Conservation (phyloP, 805 yeast genomes). For the Saccharomyces eubayanus region DNA sequence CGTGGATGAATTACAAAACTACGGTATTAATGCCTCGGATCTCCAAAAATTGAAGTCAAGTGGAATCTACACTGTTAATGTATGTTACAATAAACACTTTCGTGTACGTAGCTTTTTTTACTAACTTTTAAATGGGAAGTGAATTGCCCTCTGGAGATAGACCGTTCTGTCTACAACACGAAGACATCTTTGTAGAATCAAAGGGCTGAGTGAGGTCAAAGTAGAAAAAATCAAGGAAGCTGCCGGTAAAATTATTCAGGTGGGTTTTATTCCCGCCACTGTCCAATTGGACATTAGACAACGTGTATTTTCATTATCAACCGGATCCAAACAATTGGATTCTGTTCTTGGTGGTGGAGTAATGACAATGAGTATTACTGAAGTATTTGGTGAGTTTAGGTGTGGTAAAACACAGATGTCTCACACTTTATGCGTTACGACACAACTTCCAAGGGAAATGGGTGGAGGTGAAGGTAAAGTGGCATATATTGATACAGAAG, state of each 20-base stretch:
- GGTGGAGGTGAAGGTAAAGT: constrained; percentile 82
- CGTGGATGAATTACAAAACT: constrained; percentile 49
- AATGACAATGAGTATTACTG: constrained; percentile 69
- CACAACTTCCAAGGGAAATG: constrained; percentile 58
- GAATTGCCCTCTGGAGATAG: constrained; percentile 16
- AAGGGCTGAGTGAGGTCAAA: constrained; percentile 67
- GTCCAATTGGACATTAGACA: constrained; percentile 57
- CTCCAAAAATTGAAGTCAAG: constrained; percentile 57
- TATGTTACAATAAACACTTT: constrained; percentile 27
- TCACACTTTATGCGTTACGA: constrained; percentile 68
- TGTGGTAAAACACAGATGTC: constrained; percentile 80
- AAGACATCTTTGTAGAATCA: constrained; percentile 53
- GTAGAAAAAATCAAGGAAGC: constrained; percentile 72
- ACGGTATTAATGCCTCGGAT: constrained; percentile 67
- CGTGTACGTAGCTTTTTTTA: neutral
- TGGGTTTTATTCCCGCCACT: constrained; percentile 69
- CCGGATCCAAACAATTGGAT: constrained; percentile 66
- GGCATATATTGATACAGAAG: constrained; percentile 72
- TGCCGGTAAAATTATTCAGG: constrained; percentile 53
- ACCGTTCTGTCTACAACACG: constrained; percentile 54
- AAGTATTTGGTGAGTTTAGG: constrained; percentile 72
- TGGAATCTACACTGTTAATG: constrained; percentile 62
- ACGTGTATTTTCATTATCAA: constrained; percentile 55
- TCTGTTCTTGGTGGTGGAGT: constrained; percentile 66
- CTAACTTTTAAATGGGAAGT: neutral